Base-by-base conservation (phyloP, 371 early-diverging fungal genomes). In the Dipsacomyces acuminosporus region DNA sequence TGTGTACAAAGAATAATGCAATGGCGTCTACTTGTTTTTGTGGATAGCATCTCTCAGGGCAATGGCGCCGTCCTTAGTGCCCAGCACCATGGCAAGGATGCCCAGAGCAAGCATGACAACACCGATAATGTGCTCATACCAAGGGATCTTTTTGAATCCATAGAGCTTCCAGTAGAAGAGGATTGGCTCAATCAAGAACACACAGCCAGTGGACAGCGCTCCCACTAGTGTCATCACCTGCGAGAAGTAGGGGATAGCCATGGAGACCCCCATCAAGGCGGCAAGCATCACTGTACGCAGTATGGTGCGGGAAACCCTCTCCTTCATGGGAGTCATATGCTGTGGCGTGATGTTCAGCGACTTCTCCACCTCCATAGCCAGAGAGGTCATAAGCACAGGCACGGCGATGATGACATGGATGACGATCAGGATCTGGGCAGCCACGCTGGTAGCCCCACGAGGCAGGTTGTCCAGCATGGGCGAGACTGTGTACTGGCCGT, bases 171-270 rank as follows among this genome's bases (percentile, higher is more conserved):
- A 63, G 63, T 88, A 85, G 59, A 81, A 87, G 14, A 84, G 42
- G 22, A 87, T 75, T 8, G 91, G 91, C 65, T 88, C 80, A 26
- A 89, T 78, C 61, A 89, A 87, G 40, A 88, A 85, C 43, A 89
- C 73, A 57, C 76, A 77, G 53, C 80, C 81, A 51, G 86, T 87
- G 34, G 82, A 76, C 73, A 88, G 65, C 1, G 87, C 82, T 17
- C 91, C 91, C 23, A 90, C 66, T 20, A 90, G 72, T n/a, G 83
- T 77, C 87, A 90, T 85, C 49, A 87, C 76, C 56, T 80, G 79
- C 42, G 79, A 80, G 66, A 90, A 86, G 69, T 78, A 82, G 33
- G 88, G 89, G 8, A 88, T 72, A 40, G 75, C 64, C 48, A 84
- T 72, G 4, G 87, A 86, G 14, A 74, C 40, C 14, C 24, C 53